phyloP scores from a whole-genome alignment of 2,329 filamentous ascomycete genomes.

The Dendrostoma leiphaemia region DNA sequence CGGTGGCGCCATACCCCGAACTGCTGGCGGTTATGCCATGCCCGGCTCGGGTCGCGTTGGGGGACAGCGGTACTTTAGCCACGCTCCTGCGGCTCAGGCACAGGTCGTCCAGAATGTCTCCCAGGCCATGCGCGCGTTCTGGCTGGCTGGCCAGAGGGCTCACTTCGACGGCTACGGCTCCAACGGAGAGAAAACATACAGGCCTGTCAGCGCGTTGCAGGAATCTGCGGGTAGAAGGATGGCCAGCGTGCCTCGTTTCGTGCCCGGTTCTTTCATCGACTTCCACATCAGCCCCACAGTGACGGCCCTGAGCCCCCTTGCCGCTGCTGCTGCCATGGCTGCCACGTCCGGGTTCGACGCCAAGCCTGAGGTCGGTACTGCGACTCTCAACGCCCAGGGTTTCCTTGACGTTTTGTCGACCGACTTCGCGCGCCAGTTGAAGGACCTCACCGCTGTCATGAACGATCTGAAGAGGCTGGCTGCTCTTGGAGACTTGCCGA shows the following conservation, averaged over 20 bases:
- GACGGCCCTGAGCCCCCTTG: conserved; percentile 77
- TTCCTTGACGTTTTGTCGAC: conserved; percentile 81
- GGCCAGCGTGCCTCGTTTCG: conserved; percentile 51
- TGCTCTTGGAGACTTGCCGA: conserved; percentile 76
- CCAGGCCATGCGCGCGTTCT: conserved; percentile 86
- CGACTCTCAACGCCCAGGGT: conserved; percentile 76
- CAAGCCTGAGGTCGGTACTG: conserved; percentile 39
- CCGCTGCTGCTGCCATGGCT: conserved; percentile 53
- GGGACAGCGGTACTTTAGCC: conserved; percentile 84
- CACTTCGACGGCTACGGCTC: conserved; percentile 77
- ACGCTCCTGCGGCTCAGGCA: conserved; percentile 78
- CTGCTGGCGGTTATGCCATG: conserved; percentile 83
- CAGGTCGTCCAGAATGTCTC: conserved; percentile 96
- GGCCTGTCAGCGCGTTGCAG: conserved; percentile 71
- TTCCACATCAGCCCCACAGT: conserved; percentile 87
- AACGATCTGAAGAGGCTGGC: conserved; percentile 79
- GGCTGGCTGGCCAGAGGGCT: conserved; percentile 84
- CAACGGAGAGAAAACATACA: conserved; percentile 76
- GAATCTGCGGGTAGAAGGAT: conserved; percentile 70
- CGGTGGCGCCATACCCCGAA: conserved; percentile 78
- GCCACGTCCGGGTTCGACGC: conserved; percentile 40
- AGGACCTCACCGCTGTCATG: conserved; percentile 76
- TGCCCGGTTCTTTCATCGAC: conserved; percentile 80
- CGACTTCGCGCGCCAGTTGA: conserved; percentile 84
- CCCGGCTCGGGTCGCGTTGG: conserved; percentile 66